These are phyloP conservation scores for Phytopythium kandeliae DNA, from an alignment of 352 stramenopile genomes.

Conservation along the genomic window DNA sequence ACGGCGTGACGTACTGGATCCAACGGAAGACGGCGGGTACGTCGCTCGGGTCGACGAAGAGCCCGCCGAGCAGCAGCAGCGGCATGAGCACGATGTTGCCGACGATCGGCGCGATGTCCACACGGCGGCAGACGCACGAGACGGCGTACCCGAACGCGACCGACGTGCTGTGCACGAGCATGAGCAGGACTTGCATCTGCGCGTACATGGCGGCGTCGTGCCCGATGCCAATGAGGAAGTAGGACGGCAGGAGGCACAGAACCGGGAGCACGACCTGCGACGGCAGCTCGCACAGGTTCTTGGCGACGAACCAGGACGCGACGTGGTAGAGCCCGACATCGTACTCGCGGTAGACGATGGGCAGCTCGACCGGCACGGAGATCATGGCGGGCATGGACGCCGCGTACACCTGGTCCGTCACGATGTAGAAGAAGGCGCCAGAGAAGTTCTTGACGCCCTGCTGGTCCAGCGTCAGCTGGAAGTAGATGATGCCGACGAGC, in stretches of 20 bases:
- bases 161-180: conserved; percentile 14
- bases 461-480: conserved; percentile 20
- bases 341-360: conserved; percentile 30
- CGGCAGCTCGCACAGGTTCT: conserved; percentile 30
- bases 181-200: conserved; percentile 22
- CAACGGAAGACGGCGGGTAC: conserved; percentile 27
- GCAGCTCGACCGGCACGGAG: conserved; percentile 27
- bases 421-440: conserved; percentile 34
- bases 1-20: conserved; percentile 30
- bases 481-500: conserved; percentile 29
- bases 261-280: conserved; percentile 27
- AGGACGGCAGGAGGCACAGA: conserved; percentile 24
- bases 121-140: conserved; percentile 20
- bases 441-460: conserved; percentile 31
- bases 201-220: conserved; percentile 25
- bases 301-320: conserved; percentile 30
- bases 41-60: conserved; percentile 28
- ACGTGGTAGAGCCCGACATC: conserved; percentile 26
- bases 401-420: conserved; percentile 24
- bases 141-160: conserved; percentile 26
- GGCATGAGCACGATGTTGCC: conserved; percentile 26
- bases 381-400: conserved; percentile 26
- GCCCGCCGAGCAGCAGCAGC: conserved; percentile 26
- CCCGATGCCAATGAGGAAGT: conserved; percentile 37
- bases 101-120: conserved; percentile 24